Base-by-base conservation (phyloP, 768 basidiomycete genomes). In the Lactarius sanguifluus region DNA sequence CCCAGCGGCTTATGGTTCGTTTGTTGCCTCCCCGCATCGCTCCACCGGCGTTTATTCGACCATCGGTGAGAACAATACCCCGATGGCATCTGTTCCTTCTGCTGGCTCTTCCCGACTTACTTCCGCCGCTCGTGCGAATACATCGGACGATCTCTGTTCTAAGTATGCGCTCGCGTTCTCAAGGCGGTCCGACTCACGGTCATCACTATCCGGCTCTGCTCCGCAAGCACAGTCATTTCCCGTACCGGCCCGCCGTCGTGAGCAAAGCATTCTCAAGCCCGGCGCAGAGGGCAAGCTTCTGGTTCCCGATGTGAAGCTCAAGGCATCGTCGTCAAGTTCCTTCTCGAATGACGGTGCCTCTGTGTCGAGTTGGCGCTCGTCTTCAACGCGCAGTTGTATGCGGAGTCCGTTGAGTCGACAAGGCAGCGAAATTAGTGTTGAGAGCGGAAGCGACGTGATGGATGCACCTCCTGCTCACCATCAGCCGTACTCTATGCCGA, bases 211-310 rank as follows among this genome's bases (percentile, higher is more conserved):
- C 38, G 66, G 68, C 64, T 65, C 64, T 45, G 65, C 56, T 75
- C 81, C 36, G 69, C 78, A 52, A 68, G 78, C 10, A 71, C 79
- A 38, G 72, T 79, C 10, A 60, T 76, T 60, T 72, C 77, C 50
- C 61, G 62, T 43, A 74, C 73, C 72, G 34, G 71, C 75, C 54
- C 79, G 78, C 15, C 76, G 79, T 54, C 80, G 81, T 43, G 86
- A 85, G 72, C 83, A 82, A 5, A 79, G 81, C 5, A 75, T 91
- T 4, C 73, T 91, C n/a, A 79, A 82, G 67, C 80, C 80, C 7
- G 83, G 83, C 50, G 87, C 85, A 0, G 82, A 89, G 73, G 89
- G 88, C 62, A 86, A 85, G 66, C 80, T 91, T 13, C 79, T 90
- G 3, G 81, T 84, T 13, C 83, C 83, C 3, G 77, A 82, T 45